Evolutionary conservation across 2,329 filamentous ascomycete species (phyloP).

Genomic region (Parastagonospora avenae): DNA sequence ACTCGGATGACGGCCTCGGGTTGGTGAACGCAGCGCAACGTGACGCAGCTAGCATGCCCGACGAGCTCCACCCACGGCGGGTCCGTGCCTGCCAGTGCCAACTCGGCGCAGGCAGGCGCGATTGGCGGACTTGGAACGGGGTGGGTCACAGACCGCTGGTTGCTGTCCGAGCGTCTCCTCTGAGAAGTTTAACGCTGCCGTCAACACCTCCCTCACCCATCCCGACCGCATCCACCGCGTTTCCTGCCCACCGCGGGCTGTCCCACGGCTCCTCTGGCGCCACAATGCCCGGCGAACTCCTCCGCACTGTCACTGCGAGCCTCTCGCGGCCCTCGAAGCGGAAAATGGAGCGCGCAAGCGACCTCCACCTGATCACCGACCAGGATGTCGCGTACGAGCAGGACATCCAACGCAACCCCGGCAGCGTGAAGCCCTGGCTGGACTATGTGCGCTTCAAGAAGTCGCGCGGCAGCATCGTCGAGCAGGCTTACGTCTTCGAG

Average conservation of each 20-base stretch:
- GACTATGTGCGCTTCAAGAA: constrained; percentile 91
- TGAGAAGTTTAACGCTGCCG: constrained; percentile 22
- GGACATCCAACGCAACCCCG: constrained; percentile 84
- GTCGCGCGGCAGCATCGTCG: constrained; percentile 80
- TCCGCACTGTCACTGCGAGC: constrained; percentile 44
- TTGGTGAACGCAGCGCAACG: constrained; percentile 15
- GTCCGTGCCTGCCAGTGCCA: constrained; percentile 24
- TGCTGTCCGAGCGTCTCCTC: constrained; percentile 10
- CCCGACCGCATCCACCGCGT: constrained; percentile 23
- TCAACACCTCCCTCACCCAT: constrained; percentile 32
- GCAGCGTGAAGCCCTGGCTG: constrained; percentile 91
- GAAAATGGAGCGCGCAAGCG: constrained; percentile 42
- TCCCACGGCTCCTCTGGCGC: constrained; percentile 34
- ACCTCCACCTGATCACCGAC: constrained; percentile 65
- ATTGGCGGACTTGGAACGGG: constrained; percentile 12
- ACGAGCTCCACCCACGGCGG: constrained; percentile 9
- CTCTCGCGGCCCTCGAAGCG: constrained; percentile 43
- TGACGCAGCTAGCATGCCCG: constrained; percentile 22
- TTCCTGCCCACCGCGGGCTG: constrained; percentile 38
- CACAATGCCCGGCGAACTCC: constrained; percentile 53
- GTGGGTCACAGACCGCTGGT: constrained; percentile 15
- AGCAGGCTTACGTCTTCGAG: constrained; percentile 88
- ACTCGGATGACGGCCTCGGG: constrained; percentile 5
- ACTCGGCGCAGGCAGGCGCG: constrained; percentile 5
- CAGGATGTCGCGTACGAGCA: constrained; percentile 97